Evolutionary conservation across 2,329 filamentous ascomycete species (phyloP).

Genomic region (Penicillium hesseltinei): DNA sequence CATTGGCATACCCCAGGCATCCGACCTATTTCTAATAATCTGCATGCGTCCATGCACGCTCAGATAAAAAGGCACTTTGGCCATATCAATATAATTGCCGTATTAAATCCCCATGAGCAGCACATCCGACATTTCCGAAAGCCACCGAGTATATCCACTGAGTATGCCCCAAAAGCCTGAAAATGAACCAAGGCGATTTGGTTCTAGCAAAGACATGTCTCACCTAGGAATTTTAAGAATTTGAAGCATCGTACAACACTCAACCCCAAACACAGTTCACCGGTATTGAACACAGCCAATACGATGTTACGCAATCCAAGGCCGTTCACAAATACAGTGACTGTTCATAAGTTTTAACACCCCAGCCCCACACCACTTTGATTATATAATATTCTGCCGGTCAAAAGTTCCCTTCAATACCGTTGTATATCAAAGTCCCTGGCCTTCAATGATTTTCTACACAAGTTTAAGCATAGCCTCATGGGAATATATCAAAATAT

Average conservation of each 20-base stretch:
- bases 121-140: not conserved
- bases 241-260: slow-evolving; percentile 1
- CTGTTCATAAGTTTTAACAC: no score
- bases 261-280: not conserved
- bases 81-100: not conserved
- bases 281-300: not conserved
- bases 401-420: no score
- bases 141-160: not conserved
- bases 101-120: not conserved
- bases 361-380: no score
- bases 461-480: no score
- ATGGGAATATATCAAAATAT: no score
- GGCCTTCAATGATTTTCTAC: no score
- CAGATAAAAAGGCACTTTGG: not conserved
- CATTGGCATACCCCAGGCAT: not conserved
- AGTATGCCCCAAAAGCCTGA: not conserved
- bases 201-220: not conserved
- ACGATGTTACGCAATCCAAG: not conserved
- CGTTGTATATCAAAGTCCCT: no score
- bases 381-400: no score
- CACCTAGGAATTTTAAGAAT: not conserved
- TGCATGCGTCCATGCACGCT: not conserved
- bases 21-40: not conserved
- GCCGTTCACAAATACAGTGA: not conserved
- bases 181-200: not conserved